Evolutionary conservation across 2,329 filamentous ascomycete genomes (phyloP), one percentile per base, ranked within the genome.

Genomic region (Neonectria neomacrospora): DNA sequence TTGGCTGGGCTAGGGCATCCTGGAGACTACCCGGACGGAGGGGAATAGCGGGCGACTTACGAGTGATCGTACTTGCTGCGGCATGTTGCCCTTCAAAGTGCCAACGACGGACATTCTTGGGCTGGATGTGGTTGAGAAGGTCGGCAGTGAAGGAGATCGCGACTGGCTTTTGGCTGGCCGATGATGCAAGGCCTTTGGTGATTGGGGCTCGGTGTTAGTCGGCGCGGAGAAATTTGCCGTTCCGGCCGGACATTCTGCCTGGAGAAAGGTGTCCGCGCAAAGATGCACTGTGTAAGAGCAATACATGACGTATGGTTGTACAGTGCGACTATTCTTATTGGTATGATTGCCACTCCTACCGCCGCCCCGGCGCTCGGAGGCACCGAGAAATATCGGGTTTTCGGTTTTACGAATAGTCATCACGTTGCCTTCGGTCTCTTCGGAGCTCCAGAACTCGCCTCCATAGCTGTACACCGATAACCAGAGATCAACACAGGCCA

Each of bases 31-130:
- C 52, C 20, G 39, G 39, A 18, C 6, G 9, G 22, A 55, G 20
- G 14, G 18, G 37, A 18, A 20, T 7, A 23, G 41, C 47, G 47
- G 56, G 77, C 81, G 34, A 79, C 84, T 76, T 75, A 87, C 85
- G 74, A 87, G 76, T 66, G 86, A 87, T 74, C 85, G 81, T 60
- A 84, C 84, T 79, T 88, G 85, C 67, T 85, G 83, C 63, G 86
- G 83, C 78, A 85, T 80, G 66, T 87, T 83, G 76, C 85, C 85
- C 74, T 83, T 85, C 60, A 80, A 67, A 63, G 74, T 74, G 54
- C 72, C 72, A 58, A 76, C 76, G 63, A 75, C 75, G 65, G 79
- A 80, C 79, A 81, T 81, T 68, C 48, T 77, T 58, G 58, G 80
- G 75, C 67, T 55, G 78, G 75, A 63, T 71, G 67, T 52, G 65